Evolutionary conservation across 257 asterid genomes (phyloP).

Genomic region (Anisodus acutangulus): DNA sequence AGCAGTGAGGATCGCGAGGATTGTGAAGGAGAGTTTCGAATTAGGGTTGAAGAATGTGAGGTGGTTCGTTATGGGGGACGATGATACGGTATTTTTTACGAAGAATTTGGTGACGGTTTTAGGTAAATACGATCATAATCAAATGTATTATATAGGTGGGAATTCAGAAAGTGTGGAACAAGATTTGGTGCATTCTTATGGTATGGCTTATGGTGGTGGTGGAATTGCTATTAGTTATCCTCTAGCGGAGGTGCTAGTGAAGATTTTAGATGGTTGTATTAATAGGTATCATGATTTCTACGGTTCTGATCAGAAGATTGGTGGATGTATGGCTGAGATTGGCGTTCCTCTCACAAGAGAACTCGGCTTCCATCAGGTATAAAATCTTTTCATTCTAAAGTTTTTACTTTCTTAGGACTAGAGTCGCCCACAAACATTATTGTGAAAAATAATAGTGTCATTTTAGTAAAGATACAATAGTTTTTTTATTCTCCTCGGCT

Average conservation of each 20-base stretch:
- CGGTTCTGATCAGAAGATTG: constrained; percentile 81
- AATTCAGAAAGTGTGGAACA: constrained; percentile 93
- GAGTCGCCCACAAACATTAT: too few species aligned
- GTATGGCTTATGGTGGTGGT: constrained; percentile 90
- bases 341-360: constrained; percentile 79
- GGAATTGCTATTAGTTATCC: constrained; percentile 87
- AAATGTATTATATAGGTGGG: constrained; percentile 78
- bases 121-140: constrained; percentile 60
- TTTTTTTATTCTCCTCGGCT: too few species aligned
- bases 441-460: too few species aligned
- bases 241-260: constrained; percentile 67
- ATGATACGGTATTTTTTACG: constrained; percentile 76
- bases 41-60: constrained; percentile 54
- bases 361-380: constrained; percentile 91
- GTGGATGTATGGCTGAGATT: constrained; percentile 65
- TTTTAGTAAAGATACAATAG: too few species aligned
- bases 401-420: neutral
- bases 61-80: constrained; percentile 98
- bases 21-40: constrained; percentile 71
- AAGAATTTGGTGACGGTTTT: constrained; percentile 69
- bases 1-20: constrained; percentile 73
- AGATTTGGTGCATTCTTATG: constrained; percentile 60
- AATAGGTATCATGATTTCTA: constrained; percentile 68
- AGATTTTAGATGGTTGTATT: constrained; percentile 72
- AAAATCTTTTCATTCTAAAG: neutral